Evolutionary conservation across 192 early-diverging fungal genomes (phyloP), one percentile per base, ranked within the genome.

Genomic region (Podila verticillata): DNA sequence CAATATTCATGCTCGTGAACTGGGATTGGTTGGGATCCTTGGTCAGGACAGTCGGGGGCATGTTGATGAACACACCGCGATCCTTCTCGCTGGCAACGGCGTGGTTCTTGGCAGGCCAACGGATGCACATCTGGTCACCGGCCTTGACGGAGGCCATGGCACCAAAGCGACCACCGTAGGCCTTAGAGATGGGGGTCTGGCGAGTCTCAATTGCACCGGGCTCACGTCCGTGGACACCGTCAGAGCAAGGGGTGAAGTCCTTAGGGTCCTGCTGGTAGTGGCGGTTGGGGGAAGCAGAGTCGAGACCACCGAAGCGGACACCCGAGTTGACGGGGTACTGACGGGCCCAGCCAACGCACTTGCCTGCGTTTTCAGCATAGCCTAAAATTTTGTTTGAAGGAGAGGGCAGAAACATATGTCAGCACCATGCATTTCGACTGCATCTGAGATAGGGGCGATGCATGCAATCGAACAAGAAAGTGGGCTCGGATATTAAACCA

Each of bases 21-120:
- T 57, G 47, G 10, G 57, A 17, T 60, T 79, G 75, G 22, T 10
- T 63, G 31, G 69, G 75, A 57, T 79, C 75, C 63, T 68, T 66
- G 59, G 34, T 68, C 32, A 65, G 39, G 35, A 51, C 17, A 15
- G 63, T 63, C 7, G 19, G 1, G 20, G 75, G 75, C 68, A 67
- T 78, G 58, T 78, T 78, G 58, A 78, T 78, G 48, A 66, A 66
- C 5, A 78, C 74, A 54, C 58, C 63, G 36, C 59, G 48, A 35
- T 78, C 68, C 12, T 48, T 24, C 64, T 79, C 69, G 30, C 24
- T 15, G 47, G 48, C 20, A 31, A 63, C 61, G 31, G 75, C 75
- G 59, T 79, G 75, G 69, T 79, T 79, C 64, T 79, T 79, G 49
- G 75, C 75, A 10, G 75, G 75, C 75, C 75, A 79, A 48, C 75